Percentiles rank a stretch among this genome's conserved stretches.
phyloP scores from a whole-genome alignment of 768 basidiomycete species.

The Russula emetica region DNA sequence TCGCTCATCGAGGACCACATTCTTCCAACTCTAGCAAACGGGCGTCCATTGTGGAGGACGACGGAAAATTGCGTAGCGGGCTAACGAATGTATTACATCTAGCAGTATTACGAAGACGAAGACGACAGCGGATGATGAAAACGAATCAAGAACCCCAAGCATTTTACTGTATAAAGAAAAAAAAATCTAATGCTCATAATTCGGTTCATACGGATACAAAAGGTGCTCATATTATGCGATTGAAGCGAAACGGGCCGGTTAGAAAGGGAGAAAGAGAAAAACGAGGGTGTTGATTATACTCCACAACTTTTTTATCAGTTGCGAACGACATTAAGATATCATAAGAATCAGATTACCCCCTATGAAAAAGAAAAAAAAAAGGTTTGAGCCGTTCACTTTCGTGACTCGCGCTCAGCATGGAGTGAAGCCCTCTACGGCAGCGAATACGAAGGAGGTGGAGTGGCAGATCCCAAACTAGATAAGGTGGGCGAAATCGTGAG shows the following conservation, averaged over 20 bases:
- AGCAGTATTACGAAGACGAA: neutral
- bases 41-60: neutral
- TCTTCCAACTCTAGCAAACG: too few relatives aligned
- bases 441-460: slow-evolving; percentile 26
- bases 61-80: neutral
- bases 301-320: too few relatives aligned
- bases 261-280: neutral
- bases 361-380: neutral
- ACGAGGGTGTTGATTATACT: neutral
- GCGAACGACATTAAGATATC: neutral
- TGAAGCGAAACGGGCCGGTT: neutral
- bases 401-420: neutral
- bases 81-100: neutral
- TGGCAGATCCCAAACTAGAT: slow-evolving; percentile 11
- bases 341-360: neutral
- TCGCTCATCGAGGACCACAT: too few relatives aligned
- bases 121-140: neutral
- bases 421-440: slow-evolving; percentile 2
- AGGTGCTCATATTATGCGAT: neutral
- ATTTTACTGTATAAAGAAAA: neutral
- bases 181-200: neutral
- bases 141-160: neutral
- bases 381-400: neutral
- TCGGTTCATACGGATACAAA: neutral
- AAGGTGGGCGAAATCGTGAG: slow-evolving; percentile 27